A percentile compares a stretch with the other conserved stretches of the same genome.
Conservation (phyloP, 1,284 basidiomycete genomes). For the Ganoderma lucidum region DNA sequence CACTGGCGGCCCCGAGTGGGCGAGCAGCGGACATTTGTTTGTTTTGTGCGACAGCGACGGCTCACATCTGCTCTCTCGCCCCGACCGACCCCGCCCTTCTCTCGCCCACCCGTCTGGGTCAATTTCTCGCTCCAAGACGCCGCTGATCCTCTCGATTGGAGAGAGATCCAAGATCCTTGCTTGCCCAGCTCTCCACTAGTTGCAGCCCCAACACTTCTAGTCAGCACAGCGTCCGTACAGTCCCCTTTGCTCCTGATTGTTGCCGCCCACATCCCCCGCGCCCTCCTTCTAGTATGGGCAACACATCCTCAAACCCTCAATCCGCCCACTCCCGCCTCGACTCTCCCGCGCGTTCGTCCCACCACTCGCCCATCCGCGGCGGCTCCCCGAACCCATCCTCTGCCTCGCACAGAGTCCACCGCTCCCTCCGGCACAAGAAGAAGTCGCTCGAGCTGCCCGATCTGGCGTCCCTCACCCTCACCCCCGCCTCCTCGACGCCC, state of each 20-base stretch:
- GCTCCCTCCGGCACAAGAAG: constrained; percentile 72
- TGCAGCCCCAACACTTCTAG: neutral
- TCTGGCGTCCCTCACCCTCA: constrained; percentile 68
- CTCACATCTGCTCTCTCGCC: constrained; percentile 7
- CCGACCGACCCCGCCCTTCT: constrained; percentile 12
- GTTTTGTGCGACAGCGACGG: constrained; percentile 15
- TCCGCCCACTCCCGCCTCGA: constrained; percentile 32
- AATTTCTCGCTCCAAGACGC: constrained; percentile 1
- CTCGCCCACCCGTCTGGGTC: constrained; percentile 10
- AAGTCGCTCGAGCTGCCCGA: constrained; percentile 80
- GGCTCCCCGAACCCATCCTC: constrained; percentile 39
- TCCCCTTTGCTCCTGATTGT: constrained; percentile 14
- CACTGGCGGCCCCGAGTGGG: constrained; percentile 16
- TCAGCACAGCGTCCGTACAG: constrained; percentile 11
- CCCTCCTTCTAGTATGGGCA: constrained; percentile 43
- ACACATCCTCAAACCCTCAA: constrained; percentile 43
- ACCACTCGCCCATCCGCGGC: constrained; percentile 37
- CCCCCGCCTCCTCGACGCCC: constrained; percentile 51
- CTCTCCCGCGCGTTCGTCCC: constrained; percentile 33
- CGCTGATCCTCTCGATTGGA: constrained; percentile 34
- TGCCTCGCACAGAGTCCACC: constrained; percentile 46
- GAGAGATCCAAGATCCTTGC: constrained; percentile 10
- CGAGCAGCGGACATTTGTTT: constrained; percentile 23
- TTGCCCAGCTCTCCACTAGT: constrained; percentile 13
- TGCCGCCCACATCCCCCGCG: constrained; percentile 25